Base-by-base conservation (phyloP, 352 stramenopile genomes). In the Phytopythium aichiense region DNA sequence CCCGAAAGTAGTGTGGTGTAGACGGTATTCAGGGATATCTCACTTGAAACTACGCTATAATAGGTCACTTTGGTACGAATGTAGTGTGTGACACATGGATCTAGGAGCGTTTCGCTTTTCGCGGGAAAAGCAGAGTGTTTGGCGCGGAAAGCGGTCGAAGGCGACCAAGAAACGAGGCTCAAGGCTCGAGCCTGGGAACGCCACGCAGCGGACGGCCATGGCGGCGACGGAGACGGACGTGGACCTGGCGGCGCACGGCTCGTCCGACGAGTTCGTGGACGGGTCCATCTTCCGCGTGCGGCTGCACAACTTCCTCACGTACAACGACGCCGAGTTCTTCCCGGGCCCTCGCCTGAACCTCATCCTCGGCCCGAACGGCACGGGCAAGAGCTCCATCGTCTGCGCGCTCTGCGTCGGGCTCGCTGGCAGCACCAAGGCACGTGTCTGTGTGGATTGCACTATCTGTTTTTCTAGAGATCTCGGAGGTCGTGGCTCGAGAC, bases 321-420 rank as follows among this genome's bases (percentile, higher is more conserved):
- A 98, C 80, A 80, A 74, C 15, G 86, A 98, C 60, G 82, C 85
- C 23, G 92, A 96, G 67, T 95, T 98, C 54, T 81, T 69, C 60
- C 92, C 95, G 0, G 92, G 94, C 0, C 94, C 94, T 51, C 87
- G 97, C 12, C 81, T 99, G 11, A 99, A 99, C 69, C 84, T 99
- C 55, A 96, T 99, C 50, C 76, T 99, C 38, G 98, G 97, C 1
- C 95, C 97, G 3, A 99, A 99, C 63, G 98, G 98, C 42, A 98
- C 95, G 0, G 91, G 90, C 68, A 97, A 97, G 67, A 92, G 81
- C 56, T 94, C 84, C 22, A 98, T 99, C 66, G 88, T 99, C 31
- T 99, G 96, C 72, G 97, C 97, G 33, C 95, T 99, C 55, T 98
- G 91, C 62, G 85, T 99, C 42, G 97, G 96, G 5, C 77, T 99